Evolutionary conservation across 2,329 filamentous ascomycete genomes (phyloP).

Genomic region (Lasiodiplodia theobromae): DNA sequence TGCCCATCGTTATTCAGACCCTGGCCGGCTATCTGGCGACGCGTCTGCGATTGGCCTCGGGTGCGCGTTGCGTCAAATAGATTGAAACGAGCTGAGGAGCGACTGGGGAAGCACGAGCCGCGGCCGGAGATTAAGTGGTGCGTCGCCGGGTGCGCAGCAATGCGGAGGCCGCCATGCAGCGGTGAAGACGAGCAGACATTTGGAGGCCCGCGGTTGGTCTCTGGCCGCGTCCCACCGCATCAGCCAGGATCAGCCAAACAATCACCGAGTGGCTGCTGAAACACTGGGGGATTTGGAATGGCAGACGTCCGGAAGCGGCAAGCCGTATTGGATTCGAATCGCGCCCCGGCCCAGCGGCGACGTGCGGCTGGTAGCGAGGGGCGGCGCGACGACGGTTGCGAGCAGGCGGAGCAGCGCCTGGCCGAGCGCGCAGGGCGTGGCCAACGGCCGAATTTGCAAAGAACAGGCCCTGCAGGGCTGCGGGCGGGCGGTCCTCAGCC

Average conservation of each 20-base stretch:
- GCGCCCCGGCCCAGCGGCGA: slow-evolving; percentile 9
- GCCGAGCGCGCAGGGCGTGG: slow-evolving; percentile 8
- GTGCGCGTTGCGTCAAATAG: slow-evolving; percentile 7
- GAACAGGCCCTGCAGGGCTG: slow-evolving; percentile 20
- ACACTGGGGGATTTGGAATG: slow-evolving; percentile 21
- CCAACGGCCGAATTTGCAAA: slow-evolving; percentile 4
- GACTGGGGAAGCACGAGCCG: slow-evolving; percentile 26
- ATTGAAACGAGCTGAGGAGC: slow-evolving; percentile 22
- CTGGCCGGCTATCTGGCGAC: slow-evolving; percentile 14
- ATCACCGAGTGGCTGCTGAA: slow-evolving; percentile 24
- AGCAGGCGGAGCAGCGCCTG: slow-evolving; percentile 3
- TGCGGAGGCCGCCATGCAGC: slow-evolving; percentile 13
- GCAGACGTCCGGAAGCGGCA: slow-evolving; percentile 14
- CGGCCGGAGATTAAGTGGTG: slow-evolving; percentile 27
- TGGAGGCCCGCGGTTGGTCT: slow-evolving; percentile 10
- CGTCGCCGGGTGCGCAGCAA: slow-evolving; percentile 15
- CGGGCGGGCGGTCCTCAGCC: slow-evolving; percentile 7
- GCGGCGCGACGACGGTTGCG: not conserved
- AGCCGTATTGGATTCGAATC: slow-evolving; percentile 6
- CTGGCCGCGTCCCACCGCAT: slow-evolving; percentile 2
- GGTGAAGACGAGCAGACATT: slow-evolving; percentile 21
- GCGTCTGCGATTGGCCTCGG: slow-evolving; percentile 11
- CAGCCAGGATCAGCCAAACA: slow-evolving; percentile 19
- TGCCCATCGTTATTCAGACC: slow-evolving; percentile 18
- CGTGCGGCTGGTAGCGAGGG: not conserved